phyloP scores from a whole-genome alignment of 2,329 filamentous ascomycete genomes.

The Clarireedia monteithiana region DNA sequence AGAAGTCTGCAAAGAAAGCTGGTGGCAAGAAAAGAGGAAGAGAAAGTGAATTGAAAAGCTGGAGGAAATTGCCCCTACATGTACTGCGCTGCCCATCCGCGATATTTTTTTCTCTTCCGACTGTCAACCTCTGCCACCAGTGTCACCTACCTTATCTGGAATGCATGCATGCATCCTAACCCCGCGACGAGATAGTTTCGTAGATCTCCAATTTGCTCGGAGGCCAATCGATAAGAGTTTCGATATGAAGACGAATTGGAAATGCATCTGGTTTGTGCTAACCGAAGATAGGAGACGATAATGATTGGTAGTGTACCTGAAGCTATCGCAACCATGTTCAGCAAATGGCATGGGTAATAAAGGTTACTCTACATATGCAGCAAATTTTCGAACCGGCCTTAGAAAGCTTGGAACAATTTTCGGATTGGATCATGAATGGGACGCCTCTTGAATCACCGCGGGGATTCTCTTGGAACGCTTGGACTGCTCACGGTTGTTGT shows the following conservation, averaged over 20 bases:
- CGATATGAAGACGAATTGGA: not conserved
- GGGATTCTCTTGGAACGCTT: not conserved
- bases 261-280: not conserved
- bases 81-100: too few relatives aligned
- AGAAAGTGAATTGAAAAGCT: not conserved
- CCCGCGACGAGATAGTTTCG: not conserved
- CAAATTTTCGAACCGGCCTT: not conserved
- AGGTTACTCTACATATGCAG: not conserved
- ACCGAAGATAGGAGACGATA: not conserved
- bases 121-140: not conserved
- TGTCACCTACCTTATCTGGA: constrained; percentile 9
- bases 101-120: not conserved
- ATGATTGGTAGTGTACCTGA: constrained; percentile 5
- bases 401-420: not conserved
- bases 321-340: not conserved
- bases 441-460: not conserved
- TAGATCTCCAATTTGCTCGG: not conserved
- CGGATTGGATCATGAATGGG: not conserved
- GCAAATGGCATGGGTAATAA: too few relatives aligned
- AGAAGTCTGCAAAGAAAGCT: not conserved
- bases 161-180: not conserved
- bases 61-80: too few relatives aligned
- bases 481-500: not conserved
- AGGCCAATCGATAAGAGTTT: not conserved
- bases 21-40: not conserved